Evolutionary conservation across 257 asterid genomes (phyloP).

Genomic region (Solanum habrochaites): DNA sequence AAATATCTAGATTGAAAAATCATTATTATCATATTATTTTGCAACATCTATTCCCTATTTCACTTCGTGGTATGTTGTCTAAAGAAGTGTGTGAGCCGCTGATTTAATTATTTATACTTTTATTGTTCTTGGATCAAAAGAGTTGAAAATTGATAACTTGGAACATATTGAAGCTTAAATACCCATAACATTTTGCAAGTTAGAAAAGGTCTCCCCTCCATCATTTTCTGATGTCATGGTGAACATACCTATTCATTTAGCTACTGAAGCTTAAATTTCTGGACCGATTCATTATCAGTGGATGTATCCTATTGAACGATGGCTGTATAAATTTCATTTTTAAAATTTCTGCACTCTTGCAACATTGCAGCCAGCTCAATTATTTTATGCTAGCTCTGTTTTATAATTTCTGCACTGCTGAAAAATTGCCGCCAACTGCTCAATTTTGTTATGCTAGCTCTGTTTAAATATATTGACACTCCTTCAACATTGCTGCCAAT

Average conservation of each 20-base stretch:
- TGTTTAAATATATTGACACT: no score
- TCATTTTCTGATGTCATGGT: not conserved
- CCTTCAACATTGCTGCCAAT: fast-evolving
- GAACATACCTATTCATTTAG: not conserved
- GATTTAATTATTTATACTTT: no score
- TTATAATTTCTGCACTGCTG: no score
- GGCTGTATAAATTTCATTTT: not conserved
- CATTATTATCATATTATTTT: no score
- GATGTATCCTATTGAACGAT: not conserved
- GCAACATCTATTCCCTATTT: not conserved
- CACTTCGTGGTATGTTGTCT: not conserved
- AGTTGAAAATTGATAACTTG: not conserved
- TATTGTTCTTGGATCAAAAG: not conserved
- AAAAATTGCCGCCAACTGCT: no score
- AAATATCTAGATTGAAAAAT: not conserved
- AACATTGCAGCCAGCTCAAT: not conserved
- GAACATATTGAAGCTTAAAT: not conserved
- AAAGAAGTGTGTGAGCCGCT: not conserved
- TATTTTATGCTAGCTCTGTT: no score
- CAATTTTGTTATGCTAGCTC: no score
- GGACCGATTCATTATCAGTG: not conserved
- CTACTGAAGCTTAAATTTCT: not conserved
- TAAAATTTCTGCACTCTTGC: not conserved
- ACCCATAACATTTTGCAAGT: not conserved
- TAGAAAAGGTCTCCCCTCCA: not conserved